Conservation (phyloP, 1,139 yeast species). For the Magnusiomyces sp. region DNA sequence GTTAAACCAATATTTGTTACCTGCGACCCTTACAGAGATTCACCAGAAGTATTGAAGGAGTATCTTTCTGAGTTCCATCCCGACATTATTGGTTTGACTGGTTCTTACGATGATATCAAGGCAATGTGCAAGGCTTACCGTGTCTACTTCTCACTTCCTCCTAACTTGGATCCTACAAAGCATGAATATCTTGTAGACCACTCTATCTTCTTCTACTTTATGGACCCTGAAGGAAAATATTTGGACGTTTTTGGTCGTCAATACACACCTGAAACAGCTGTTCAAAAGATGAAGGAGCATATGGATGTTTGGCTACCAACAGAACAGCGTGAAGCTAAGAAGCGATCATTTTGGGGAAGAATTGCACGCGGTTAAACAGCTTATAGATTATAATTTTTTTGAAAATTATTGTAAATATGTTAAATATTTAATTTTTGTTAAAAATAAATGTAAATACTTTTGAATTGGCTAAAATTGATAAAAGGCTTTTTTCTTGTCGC, state of each 20-base stretch:
- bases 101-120: conserved; percentile 77
- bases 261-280: conserved; percentile 69
- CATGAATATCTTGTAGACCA: conserved; percentile 96
- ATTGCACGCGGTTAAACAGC: too few relatives aligned
- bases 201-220: conserved; percentile 87
- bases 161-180: conserved; percentile 84
- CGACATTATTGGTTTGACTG: conserved; percentile 81
- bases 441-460: too few relatives aligned
- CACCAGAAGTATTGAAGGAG: conserved; percentile 71
- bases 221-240: conserved; percentile 95
- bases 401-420: too few relatives aligned
- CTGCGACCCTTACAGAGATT: conserved; percentile 92
- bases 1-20: conserved; percentile 70
- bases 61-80: conserved; percentile 85
- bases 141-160: conserved; percentile 94
- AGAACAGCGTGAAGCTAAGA: conserved; percentile 32
- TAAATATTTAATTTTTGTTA: too few relatives aligned
- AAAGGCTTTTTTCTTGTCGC: too few relatives aligned
- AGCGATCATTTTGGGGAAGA: not conserved
- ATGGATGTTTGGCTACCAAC: conserved; percentile 69
- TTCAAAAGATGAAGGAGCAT: conserved; percentile 68
- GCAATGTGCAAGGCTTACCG: conserved; percentile 78
- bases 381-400: too few relatives aligned
- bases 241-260: conserved; percentile 93
- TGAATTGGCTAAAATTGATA: too few relatives aligned